A percentile compares a stretch with the other conserved stretches of the same genome.
phyloP scores from a whole-genome alignment of 805 yeast genomes.

The Myxozyma mucilagina region DNA sequence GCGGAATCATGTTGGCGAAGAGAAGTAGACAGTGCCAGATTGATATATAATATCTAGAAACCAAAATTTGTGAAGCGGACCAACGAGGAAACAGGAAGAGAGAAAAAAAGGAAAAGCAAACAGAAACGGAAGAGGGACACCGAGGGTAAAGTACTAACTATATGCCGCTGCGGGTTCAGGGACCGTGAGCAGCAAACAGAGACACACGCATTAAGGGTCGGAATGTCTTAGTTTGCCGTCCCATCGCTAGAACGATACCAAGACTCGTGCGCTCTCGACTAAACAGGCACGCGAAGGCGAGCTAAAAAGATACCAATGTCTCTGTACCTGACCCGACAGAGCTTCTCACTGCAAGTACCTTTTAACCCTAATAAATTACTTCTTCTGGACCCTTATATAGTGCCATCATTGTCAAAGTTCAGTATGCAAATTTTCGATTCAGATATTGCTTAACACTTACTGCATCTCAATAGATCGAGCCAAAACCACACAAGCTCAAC shows the following conservation, averaged over 20 bases:
- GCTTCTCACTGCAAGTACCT: neutral
- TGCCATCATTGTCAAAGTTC: neutral
- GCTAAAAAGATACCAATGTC: neutral
- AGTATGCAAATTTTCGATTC: too few species aligned
- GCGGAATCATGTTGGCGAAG: constrained; percentile 19
- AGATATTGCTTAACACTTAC: too few species aligned
- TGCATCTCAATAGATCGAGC: too few species aligned
- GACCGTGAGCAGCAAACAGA: neutral
- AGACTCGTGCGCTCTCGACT: constrained; percentile 10
- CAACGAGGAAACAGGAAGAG: neutral
- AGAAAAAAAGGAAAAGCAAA: neutral
- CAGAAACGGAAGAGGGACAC: neutral
- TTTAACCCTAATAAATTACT: too few species aligned
- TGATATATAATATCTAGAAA: neutral
- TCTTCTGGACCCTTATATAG: neutral
- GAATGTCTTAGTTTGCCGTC: neutral
- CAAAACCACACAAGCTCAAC: too few species aligned
- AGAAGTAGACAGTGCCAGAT: neutral
- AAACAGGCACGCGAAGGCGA: constrained; percentile 13
- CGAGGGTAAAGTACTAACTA: too few species aligned
- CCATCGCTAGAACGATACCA: constrained; percentile 1
- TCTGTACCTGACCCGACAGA: neutral
- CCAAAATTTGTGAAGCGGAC: neutral
- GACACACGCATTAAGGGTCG: neutral
- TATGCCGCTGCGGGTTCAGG: neutral